Conservation (phyloP, 2,329 filamentous ascomycete genomes). For the Berkeleyomyces basicola region DNA sequence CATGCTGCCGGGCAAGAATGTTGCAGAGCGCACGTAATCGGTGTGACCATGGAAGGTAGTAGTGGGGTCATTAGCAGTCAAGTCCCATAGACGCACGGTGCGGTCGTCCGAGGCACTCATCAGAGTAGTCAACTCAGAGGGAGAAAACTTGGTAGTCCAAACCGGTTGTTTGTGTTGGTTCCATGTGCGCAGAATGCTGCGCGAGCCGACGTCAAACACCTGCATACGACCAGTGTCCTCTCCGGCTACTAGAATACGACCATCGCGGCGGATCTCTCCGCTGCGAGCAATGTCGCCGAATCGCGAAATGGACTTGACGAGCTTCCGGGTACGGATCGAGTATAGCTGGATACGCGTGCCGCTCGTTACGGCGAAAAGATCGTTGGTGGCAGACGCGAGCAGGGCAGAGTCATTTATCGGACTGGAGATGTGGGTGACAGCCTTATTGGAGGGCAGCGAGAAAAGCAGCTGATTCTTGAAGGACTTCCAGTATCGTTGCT, state of each 20-base stretch:
- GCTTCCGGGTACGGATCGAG: slow-evolving; percentile 78
- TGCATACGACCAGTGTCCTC: slow-evolving; percentile 87
- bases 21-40: slow-evolving; percentile 80
- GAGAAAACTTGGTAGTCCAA: slow-evolving; percentile 85
- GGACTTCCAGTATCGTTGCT: slow-evolving; percentile 90
- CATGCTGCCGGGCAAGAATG: slow-evolving; percentile 61
- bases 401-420: slow-evolving; percentile 22
- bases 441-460: slow-evolving; percentile 76
- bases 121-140: slow-evolving; percentile 65
- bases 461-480: slow-evolving; percentile 87
- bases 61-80: slow-evolving; percentile 61
- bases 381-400: slow-evolving; percentile 30
- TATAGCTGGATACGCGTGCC: slow-evolving; percentile 87
- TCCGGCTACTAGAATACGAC: slow-evolving; percentile 74
- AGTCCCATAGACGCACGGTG: slow-evolving; percentile 86
- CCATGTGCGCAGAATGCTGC: slow-evolving; percentile 92
- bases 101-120: slow-evolving; percentile 86
- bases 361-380: slow-evolving; percentile 84
- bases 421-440: slow-evolving; percentile 78
- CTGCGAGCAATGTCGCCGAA: slow-evolving; percentile 85
- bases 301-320: slow-evolving; percentile 83
- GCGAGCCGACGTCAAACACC: slow-evolving; percentile 77
- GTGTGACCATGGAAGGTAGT: slow-evolving; percentile 71
- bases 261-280: slow-evolving; percentile 77
- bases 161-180: slow-evolving; percentile 85